These are phyloP conservation scores for Ambrosia hybrid DNA, from an alignment of 140 eudicot species.

Conservation along the genomic window DNA sequence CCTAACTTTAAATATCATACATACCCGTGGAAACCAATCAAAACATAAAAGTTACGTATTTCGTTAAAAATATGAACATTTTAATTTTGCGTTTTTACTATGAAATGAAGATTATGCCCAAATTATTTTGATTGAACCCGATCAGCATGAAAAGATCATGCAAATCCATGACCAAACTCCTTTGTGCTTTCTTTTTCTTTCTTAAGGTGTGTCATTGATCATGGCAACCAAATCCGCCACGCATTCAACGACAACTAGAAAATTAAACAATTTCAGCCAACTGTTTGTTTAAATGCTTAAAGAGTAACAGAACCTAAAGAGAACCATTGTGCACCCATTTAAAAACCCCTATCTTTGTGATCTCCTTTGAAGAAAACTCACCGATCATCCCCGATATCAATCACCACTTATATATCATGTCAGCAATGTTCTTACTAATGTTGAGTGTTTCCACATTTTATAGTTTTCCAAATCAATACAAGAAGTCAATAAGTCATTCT, in stretches of 20 bases:
- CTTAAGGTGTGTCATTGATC: slow-evolving; percentile 35
- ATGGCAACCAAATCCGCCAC: slow-evolving; percentile 53
- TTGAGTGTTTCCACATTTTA: slow-evolving; percentile 46
- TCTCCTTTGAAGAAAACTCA: slow-evolving; percentile 66
- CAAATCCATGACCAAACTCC: slow-evolving; percentile 56
- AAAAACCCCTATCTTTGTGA: no score
- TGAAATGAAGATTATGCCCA: no score
- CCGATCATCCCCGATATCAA: slow-evolving; percentile 48
- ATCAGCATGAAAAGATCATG: slow-evolving; percentile 36
- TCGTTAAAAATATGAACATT: no score
- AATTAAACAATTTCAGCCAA: background rate
- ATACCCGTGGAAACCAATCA: no score
- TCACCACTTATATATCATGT: slow-evolving; percentile 55
- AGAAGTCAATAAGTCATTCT: slow-evolving; percentile 60
- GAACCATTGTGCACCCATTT: slow-evolving; percentile 4
- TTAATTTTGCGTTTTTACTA: background rate
- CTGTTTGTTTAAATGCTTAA: background rate
- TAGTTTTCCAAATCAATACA: slow-evolving; percentile 60
- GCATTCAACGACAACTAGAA: slow-evolving; percentile 59
- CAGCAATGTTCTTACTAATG: slow-evolving; percentile 74
- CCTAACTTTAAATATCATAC: no score
- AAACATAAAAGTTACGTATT: no score
- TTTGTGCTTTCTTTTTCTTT: slow-evolving; percentile 37
- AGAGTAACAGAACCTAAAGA: background rate
- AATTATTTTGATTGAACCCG: background rate